Percentiles rank a stretch among this genome's conserved stretches.
These are phyloP conservation scores for Septoria linicola DNA, from an alignment of 2,329 filamentous ascomycete species.

Conservation along the genomic window DNA sequence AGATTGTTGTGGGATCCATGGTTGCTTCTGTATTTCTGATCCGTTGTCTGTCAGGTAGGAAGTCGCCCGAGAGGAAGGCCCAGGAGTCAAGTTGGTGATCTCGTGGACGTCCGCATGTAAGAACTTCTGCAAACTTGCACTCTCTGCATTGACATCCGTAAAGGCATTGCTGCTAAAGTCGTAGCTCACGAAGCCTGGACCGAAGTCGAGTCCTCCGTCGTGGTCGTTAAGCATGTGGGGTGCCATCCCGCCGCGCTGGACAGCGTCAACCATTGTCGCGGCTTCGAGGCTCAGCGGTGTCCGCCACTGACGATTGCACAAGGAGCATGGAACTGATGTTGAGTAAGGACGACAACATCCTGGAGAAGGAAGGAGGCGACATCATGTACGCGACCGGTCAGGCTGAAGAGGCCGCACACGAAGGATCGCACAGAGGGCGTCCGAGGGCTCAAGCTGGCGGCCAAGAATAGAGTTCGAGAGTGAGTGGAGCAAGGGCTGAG, in stretches of 20 bases:
- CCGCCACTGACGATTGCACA: not conserved
- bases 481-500: not conserved
- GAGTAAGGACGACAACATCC: not conserved
- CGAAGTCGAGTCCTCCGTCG: not conserved
- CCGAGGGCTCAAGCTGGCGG: not conserved
- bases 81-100: no score
- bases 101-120: no score
- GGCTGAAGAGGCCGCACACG: slow-evolving; percentile 15
- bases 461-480: slow-evolving; percentile 1
- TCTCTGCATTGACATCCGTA: no score
- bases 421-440: slow-evolving; percentile 1
- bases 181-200: not conserved
- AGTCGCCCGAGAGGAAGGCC: no score
- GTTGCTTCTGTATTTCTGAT: no score
- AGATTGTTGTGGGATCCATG: no score
- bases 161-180: not conserved
- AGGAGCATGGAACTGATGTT: not conserved
- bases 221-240: not conserved
- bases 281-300: slow-evolving; percentile 12
- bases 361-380: not conserved
- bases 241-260: slow-evolving; percentile 1
- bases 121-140: no score
- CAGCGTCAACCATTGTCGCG: slow-evolving; percentile 10
- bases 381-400: slow-evolving; percentile 1
- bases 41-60: no score